Conservation (phyloP, 805 yeast genomes). For the Cyberlindnera xishuangbannaensis region DNA sequence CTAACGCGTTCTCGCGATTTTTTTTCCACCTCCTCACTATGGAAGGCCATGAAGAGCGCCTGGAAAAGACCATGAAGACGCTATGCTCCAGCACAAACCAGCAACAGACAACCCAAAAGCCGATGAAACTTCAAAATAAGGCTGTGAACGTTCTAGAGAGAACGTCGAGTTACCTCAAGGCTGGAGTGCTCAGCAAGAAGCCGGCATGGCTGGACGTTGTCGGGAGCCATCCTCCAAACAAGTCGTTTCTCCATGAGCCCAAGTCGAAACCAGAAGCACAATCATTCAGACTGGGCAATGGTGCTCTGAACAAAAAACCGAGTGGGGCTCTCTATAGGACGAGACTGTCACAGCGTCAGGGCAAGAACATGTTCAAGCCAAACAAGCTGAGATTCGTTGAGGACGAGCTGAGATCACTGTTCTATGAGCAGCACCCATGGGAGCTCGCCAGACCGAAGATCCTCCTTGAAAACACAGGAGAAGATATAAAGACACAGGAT, state of each 20-base stretch:
- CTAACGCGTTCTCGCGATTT: not conserved
- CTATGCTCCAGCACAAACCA: no score
- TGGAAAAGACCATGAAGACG: not conserved
- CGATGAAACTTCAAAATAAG: slow-evolving; percentile 67
- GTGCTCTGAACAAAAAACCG: slow-evolving; percentile 14
- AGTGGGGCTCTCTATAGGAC: slow-evolving; percentile 29
- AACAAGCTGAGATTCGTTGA: slow-evolving; percentile 35
- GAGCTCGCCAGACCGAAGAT: slow-evolving; percentile 88
- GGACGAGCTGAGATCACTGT: slow-evolving; percentile 76
- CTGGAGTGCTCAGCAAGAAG: slow-evolving; percentile 61
- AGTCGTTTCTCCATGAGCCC: slow-evolving; percentile 37
- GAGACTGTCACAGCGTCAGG: slow-evolving; percentile 14
- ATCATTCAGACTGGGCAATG: slow-evolving; percentile 5
- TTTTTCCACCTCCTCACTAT: no score
- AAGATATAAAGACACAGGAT: slow-evolving; percentile 47
- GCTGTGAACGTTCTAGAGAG: slow-evolving; percentile 76
- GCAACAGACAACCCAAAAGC: not conserved
- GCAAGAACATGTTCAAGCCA: slow-evolving; percentile 13
- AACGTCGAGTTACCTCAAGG: slow-evolving; percentile 67
- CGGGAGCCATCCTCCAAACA: slow-evolving; percentile 74
- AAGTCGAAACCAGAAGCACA: slow-evolving; percentile 8
- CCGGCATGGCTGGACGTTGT: slow-evolving; percentile 92
- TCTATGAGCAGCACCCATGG: slow-evolving; percentile 96
- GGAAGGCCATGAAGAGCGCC: not conserved
- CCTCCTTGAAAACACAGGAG: slow-evolving; percentile 69